A percentile compares a stretch with the other conserved stretches of the same genome.
These are phyloP conservation scores for Aspergillus thermomutatus DNA, from an alignment of 2,329 filamentous ascomycete genomes.

Conservation along the genomic window DNA sequence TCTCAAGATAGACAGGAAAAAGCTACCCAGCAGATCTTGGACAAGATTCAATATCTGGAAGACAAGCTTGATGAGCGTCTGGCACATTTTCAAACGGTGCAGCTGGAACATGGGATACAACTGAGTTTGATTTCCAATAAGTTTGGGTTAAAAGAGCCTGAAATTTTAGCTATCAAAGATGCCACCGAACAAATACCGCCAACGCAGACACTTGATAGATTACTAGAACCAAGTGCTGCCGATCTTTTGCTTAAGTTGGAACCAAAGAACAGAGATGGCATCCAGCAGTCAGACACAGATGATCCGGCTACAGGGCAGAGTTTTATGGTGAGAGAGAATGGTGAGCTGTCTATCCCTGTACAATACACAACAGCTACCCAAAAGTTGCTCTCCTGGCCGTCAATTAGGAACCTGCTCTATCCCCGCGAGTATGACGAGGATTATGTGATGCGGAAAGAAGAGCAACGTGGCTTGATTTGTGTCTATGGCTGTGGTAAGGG, in stretches of 20 bases:
- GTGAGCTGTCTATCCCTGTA: conserved; percentile 68
- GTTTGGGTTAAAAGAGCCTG: conserved; percentile 1
- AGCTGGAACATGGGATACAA: conserved; percentile 14
- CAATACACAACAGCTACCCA: conserved; percentile 89
- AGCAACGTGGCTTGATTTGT: conserved; percentile 68
- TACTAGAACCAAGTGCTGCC: conserved; percentile 23
- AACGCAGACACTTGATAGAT: conserved; percentile 12
- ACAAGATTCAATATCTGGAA: conserved; percentile 31
- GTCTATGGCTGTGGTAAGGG: conserved; percentile 79
- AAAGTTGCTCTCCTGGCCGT: conserved; percentile 70
- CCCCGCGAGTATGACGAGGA: conserved; percentile 57
- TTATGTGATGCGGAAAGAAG: conserved; percentile 74
- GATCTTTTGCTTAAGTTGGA: conserved; percentile 10
- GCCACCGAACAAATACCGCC: background rate
- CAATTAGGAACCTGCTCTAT: conserved; percentile 62
- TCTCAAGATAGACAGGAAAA: conserved; percentile 36
- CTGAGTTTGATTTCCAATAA: conserved; percentile 7
- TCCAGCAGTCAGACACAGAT: background rate
- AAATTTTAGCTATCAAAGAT: conserved; percentile 3
- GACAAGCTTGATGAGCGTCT: conserved; percentile 27
- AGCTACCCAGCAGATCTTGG: conserved; percentile 36
- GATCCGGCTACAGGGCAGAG: conserved; percentile 5
- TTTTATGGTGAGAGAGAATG: conserved; percentile 33
- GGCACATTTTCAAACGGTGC: conserved; percentile 13
- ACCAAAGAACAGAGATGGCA: conserved; percentile 8